Evolutionary conservation across 176 grass and related monocot species (phyloP).

Genomic region (Aegilops umbellulata): DNA sequence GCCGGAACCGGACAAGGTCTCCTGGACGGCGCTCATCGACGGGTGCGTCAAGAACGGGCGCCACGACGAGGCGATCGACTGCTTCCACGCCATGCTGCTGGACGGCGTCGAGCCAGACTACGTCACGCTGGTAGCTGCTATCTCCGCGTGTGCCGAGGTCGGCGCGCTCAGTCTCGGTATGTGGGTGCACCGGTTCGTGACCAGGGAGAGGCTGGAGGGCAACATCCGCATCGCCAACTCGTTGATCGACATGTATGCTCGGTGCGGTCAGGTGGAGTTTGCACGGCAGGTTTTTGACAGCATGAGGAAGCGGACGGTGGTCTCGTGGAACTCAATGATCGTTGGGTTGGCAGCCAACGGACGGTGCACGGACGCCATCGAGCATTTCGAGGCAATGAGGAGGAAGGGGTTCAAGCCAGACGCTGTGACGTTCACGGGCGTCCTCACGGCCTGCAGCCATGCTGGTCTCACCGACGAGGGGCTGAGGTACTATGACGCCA

Average conservation of each 20-base stretch:
- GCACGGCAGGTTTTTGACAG: constrained; percentile 53
- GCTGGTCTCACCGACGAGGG: constrained; percentile 48
- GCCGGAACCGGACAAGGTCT: constrained; percentile 53
- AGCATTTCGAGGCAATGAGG: constrained; percentile 66
- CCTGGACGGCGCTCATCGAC: constrained; percentile 69
- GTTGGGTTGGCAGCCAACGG: constrained; percentile 50
- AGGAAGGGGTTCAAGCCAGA: constrained; percentile 47
- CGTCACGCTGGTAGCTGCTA: constrained; percentile 42
- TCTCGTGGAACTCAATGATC: constrained; percentile 70
- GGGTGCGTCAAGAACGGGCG: constrained; percentile 57
- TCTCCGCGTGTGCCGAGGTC: constrained; percentile 51
- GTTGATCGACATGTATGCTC: constrained; percentile 66
- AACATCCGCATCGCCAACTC: constrained; percentile 58
- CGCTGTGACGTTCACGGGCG: constrained; percentile 63
- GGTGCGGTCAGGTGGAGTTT: constrained; percentile 50
- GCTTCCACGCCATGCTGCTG: constrained; percentile 51
- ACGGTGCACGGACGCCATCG: constrained; percentile 31
- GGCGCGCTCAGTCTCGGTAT: constrained; percentile 55
- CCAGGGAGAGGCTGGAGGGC: constrained; percentile 1
- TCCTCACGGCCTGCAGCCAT: constrained; percentile 68
- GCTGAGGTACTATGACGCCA: constrained; percentile 44
- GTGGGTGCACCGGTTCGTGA: constrained; percentile 60
- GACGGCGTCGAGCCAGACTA: constrained; percentile 44
- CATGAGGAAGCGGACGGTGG: constrained; percentile 49
- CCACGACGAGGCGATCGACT: constrained; percentile 52